Base-by-base conservation (phyloP, 2,329 filamentous ascomycete species). In the Penicillium expansum region DNA sequence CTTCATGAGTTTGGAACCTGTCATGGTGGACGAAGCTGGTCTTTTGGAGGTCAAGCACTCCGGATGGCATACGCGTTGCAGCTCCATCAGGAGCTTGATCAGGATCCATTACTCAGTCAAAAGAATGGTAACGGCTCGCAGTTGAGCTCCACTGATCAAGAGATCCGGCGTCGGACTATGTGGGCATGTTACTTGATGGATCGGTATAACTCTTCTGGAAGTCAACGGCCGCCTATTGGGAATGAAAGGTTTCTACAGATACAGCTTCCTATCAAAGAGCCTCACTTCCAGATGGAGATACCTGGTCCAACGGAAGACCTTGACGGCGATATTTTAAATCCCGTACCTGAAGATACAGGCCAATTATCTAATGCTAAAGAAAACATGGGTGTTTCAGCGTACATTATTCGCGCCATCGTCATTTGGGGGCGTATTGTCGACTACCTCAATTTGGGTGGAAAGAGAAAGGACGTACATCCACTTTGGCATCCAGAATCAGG, bases 111-210 rank as follows among this genome's bases (percentile, higher is more conserved):
- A 35, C 47, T 71, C n/a, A 83, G 82, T n/a, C 79, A 82, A n/a
- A 83, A 83, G 39, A 81, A 82, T 20, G 71, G 67, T 18, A 78
- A 78, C 37, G 80, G 83, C 13, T 81, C 82, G 2, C 85, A 88
- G 60, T 82, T 94, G 51, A 96, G 91, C 70, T 94, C 94, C 65
- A 91, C 92, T 16, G 94, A 97, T 72, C 88, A 91, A 29, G 94
- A 99, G 72, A 97, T 97, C 52, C 84, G 94, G 58, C 82, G 94
- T 64, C 85, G 94, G 55, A 94, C 92, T 2, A 97, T 99, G 93
- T 99, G 94, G 94, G 90, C 92, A 13, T 97, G 93, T 71, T 96
- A 96, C 69, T 75, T 97, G 55, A 97, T 97, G 92, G 94, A 99
- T 71, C 86, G 93, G 0, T 97, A 97, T 79, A 97, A 95, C 74